Evolutionary conservation across 2,329 filamentous ascomycete genomes (phyloP).

Genomic region (Mycogone perniciosa): DNA sequence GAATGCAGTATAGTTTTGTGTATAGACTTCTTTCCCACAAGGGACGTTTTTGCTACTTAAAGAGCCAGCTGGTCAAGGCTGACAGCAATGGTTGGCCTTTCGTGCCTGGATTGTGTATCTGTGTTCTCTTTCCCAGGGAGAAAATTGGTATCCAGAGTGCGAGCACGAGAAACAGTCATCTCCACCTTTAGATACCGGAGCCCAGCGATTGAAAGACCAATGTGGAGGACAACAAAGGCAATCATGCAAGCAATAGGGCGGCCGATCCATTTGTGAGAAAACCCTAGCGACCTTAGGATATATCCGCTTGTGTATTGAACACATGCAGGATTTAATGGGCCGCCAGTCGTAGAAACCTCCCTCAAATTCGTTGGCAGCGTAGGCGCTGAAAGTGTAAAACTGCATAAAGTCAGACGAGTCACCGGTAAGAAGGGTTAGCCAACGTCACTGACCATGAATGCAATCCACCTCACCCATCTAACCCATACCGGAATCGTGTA

Average conservation of each 20-base stretch:
- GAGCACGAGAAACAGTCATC: constrained; percentile 63
- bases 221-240: constrained; percentile 58
- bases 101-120: constrained; percentile 42
- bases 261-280: constrained; percentile 61
- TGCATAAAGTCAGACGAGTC: background rate
- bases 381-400: constrained; percentile 66
- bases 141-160: constrained; percentile 51
- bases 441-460: constrained; percentile 49
- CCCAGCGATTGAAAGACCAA: constrained; percentile 52
- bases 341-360: constrained; percentile 68
- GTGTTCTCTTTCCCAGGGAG: constrained; percentile 68
- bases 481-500: constrained; percentile 70
- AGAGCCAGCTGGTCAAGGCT: constrained; percentile 58
- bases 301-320: constrained; percentile 62
- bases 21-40: constrained; percentile 44
- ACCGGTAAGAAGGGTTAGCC: too few species aligned
- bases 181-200: constrained; percentile 60
- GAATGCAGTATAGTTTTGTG: constrained; percentile 59
- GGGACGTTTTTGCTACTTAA: constrained; percentile 54
- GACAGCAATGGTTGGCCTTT: constrained; percentile 57
- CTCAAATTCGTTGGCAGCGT: constrained; percentile 66
- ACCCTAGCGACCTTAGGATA: constrained; percentile 62
- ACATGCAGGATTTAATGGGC: constrained; percentile 59
- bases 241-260: constrained; percentile 58
- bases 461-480: constrained; percentile 66